These are phyloP conservation scores for Tylopilus vinaceipallidus DNA, from an alignment of 768 basidiomycete species.

Conservation along the genomic window DNA sequence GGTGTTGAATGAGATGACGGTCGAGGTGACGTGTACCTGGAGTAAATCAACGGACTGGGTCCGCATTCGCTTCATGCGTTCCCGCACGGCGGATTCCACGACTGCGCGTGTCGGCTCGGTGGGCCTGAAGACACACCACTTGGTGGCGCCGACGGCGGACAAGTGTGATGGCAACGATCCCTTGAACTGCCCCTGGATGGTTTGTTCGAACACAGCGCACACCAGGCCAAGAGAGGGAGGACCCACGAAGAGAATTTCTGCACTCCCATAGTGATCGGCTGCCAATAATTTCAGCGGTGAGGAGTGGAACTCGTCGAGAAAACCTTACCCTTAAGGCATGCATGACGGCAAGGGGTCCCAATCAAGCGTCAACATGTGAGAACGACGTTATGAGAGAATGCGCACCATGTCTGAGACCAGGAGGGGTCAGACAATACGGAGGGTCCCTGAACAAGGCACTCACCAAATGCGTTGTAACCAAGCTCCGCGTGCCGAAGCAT, in stretches of 20 bases:
- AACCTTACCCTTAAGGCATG: constrained; percentile 25
- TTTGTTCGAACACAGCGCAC: background rate
- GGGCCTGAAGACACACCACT: constrained; percentile 79
- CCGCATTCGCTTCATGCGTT: constrained; percentile 70
- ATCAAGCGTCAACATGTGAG: constrained; percentile 17
- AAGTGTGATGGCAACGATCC: constrained; percentile 39
- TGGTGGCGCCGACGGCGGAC: constrained; percentile 69
- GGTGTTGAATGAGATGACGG: background rate
- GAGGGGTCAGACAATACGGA: constrained; percentile 9
- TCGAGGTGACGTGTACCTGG: constrained; percentile 46
- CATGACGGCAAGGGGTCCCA: constrained; percentile 1
- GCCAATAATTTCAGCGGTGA: constrained; percentile 13
- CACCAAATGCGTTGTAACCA: constrained; percentile 50
- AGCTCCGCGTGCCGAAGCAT: constrained; percentile 63
- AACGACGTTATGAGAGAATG: constrained; percentile 4
- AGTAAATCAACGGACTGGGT: constrained; percentile 61
- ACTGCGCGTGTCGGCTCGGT: constrained; percentile 47
- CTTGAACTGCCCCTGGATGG: constrained; percentile 66
- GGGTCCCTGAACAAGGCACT: constrained; percentile 15
- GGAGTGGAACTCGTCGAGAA: background rate
- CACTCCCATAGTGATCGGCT: constrained; percentile 88
- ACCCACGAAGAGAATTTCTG: constrained; percentile 78
- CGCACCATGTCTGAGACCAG: constrained; percentile 53
- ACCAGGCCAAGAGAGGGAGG: background rate
- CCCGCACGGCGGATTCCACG: constrained; percentile 63